A percentile compares a stretch with the other conserved stretches of the same genome.
Conservation (phyloP, 2,329 filamentous ascomycete genomes). For the Xylariaceae sp. region DNA sequence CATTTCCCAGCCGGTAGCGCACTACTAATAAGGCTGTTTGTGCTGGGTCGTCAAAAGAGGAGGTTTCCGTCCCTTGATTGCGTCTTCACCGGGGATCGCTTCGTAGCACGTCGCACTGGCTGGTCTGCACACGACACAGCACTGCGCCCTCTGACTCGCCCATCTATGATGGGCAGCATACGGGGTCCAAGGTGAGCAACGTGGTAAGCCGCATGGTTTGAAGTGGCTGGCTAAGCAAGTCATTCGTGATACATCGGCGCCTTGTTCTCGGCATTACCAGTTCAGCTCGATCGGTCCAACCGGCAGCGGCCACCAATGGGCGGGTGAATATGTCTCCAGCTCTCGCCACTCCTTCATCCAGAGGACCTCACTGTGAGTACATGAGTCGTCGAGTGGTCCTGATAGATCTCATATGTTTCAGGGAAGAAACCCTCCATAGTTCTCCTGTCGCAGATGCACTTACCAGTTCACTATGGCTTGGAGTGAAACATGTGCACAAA, state of each 20-base stretch:
- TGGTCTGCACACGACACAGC: constrained; percentile 1
- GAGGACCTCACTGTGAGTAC: too few species aligned
- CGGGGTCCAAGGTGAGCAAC: constrained; percentile 3
- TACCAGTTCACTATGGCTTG: too few species aligned
- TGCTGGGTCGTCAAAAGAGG: constrained; percentile 1
- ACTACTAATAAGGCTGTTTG: constrained; percentile 5
- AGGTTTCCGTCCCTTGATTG: constrained; percentile 5
- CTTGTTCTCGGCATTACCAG: constrained; percentile 22
- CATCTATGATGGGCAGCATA: too few species aligned
- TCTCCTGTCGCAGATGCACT: too few species aligned
- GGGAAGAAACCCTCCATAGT: too few species aligned
- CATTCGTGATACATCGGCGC: constrained; percentile 10
- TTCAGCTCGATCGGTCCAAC: constrained; percentile 13
- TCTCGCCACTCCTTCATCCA: too few species aligned
- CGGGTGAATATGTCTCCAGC: too few species aligned
- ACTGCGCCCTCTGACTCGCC: constrained; percentile 6
- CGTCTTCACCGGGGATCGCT: constrained; percentile 5
- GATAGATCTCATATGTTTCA: too few species aligned
- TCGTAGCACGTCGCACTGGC: constrained; percentile 12
- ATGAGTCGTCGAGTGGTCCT: too few species aligned
- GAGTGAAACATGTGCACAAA: too few species aligned
- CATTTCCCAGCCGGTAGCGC: too few species aligned
- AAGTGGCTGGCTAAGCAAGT: neutral
- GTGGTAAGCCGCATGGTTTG: neutral
- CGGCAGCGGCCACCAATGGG: too few species aligned